These are phyloP conservation scores for Nannochloropsis salina DNA, from an alignment of 108 stramenopile genomes.

Conservation along the genomic window DNA sequence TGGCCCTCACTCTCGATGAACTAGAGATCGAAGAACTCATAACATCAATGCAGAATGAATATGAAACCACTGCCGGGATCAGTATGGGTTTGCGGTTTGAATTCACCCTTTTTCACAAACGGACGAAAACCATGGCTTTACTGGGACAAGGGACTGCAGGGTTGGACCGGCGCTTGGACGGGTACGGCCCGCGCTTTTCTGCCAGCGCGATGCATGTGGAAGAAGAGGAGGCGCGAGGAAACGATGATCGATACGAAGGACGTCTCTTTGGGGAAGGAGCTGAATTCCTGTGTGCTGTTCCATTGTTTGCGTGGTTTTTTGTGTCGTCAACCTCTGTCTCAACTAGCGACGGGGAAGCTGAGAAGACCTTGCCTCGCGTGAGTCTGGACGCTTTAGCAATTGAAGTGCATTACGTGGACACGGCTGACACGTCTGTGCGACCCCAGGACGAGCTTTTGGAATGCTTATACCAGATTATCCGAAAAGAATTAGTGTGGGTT, in stretches of 20 bases:
- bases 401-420: not conserved
- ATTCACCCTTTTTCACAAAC: not conserved
- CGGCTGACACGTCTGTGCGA: conserved; percentile 16
- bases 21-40: not conserved
- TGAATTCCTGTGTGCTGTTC: conserved; percentile 13
- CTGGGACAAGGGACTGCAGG: not conserved
- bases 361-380: not conserved
- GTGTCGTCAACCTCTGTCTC: not conserved
- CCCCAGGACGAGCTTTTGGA: conserved; percentile 19
- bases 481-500: conserved; percentile 17
- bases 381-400: conserved; percentile 10
- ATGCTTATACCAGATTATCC: not conserved
- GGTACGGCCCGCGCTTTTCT: not conserved
- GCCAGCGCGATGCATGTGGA: not conserved
- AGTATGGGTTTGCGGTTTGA: not conserved
- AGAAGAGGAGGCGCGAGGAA: not conserved
- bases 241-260: not conserved
- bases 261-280: conserved; percentile 1
- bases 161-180: not conserved
- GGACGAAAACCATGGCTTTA: not conserved
- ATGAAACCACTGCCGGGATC: not conserved
- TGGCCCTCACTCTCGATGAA: not conserved
- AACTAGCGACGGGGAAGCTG: not conserved
- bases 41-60: not conserved
- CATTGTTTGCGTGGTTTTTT: not conserved